Evolutionary conservation across 176 grass and related monocot genomes (phyloP), one percentile per base, ranked within the genome.

Genomic region (Triticum urartu): DNA sequence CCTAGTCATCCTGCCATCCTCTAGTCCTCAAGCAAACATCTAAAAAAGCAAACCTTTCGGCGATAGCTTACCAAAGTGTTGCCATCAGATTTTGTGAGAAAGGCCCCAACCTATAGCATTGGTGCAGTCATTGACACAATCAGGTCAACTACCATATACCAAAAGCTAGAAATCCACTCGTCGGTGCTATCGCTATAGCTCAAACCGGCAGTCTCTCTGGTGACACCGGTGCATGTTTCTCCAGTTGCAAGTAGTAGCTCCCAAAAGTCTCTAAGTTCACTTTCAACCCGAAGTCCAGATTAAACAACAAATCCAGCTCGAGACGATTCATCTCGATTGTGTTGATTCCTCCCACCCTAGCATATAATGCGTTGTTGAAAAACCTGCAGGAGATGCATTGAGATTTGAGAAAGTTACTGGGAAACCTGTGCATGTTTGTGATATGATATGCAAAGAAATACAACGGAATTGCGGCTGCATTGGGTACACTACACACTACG

Each of bases 331-430:
- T 95, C 84, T 98, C 95, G 4, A 84, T 52, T 26, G 91, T 98
- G 91, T 69, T 98, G 71, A 98, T 92, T 59, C 95, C 91, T 84
- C 95, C 95, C 18, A 95, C 93, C 81, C 87, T 92, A 5, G 86
- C 95, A 3, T 98, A 95, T 81, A 95, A 98, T 73, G 93, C 88
- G 54, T 95, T 95, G 88, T 92, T 94, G 89, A 91, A 98, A 84
- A 93, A 95, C 38, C 95, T 95, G 89, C 78, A 78, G 25, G 20
- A 40, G 42, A 78, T 18, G 5, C 64, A 65, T 77, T 32, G 8
- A 61, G 62, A 21, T 36, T 36, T 36, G 35, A 36, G 63, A 17
- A 63, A 76, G 68, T 68, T 68, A 80, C 9, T 66, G 24, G 34
- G 59, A 60, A 74, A 36, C 9, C 14, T 45, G 78, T 75, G 0